Conservation (phyloP, 441 rosid species). For the Syzygium malaccense region DNA sequence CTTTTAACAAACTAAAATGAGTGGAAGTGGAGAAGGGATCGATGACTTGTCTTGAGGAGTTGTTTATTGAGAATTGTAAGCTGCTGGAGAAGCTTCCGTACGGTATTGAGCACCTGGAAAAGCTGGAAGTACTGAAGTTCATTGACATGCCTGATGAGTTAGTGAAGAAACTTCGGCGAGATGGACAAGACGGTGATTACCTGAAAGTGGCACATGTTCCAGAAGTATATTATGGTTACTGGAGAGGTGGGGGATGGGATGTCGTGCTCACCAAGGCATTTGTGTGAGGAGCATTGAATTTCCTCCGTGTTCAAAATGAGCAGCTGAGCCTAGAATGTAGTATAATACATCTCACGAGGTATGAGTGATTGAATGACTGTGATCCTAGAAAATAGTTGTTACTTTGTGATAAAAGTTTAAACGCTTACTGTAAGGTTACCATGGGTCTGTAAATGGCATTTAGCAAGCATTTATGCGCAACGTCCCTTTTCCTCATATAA, state of each 20-base stretch:
- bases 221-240: background rate
- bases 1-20: background rate
- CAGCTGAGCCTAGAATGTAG: background rate
- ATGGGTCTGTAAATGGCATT: background rate
- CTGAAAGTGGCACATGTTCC: background rate
- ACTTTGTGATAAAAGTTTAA: fast-evolving
- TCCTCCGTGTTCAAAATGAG: background rate
- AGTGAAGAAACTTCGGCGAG: background rate
- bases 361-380: background rate
- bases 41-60: background rate
- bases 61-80: background rate
- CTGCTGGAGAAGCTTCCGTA: background rate
- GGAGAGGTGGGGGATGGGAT: background rate
- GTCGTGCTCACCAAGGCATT: background rate
- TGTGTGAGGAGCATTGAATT: background rate
- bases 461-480: background rate
- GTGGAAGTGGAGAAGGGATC: background rate
- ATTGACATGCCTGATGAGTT: background rate
- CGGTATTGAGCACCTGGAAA: background rate
- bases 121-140: background rate
- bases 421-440: background rate
- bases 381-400: fast-evolving
- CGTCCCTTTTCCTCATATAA: background rate
- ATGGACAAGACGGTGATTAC: background rate
- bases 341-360: fast-evolving